Evolutionary conservation across 108 stramenopile genomes (phyloP), one percentile per base, ranked within the genome.

Genomic region (Skeletonema costatum): DNA sequence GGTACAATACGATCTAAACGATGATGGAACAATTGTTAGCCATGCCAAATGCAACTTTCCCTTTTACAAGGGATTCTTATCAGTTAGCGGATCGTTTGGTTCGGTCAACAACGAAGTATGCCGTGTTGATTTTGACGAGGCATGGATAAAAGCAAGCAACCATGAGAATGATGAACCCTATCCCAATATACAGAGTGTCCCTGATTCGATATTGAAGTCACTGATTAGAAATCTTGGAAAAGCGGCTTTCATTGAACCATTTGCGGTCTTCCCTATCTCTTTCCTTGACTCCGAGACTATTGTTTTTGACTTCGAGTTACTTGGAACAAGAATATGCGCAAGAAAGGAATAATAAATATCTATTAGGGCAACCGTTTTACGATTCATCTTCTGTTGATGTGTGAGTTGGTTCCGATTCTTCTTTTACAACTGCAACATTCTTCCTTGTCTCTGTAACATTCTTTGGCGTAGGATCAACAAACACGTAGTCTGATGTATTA

Each of bases 301-400:
- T 75, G 89, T 93, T 11, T 93, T 93, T 82, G 87, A 90, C 78
- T 93, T 93, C 56, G 86, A 91, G 68, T 64, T 90, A 13, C 66
- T 93, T 7, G 89, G 92, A 7, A 93, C 92, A 3, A 78, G 90
- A 50, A 90, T 93, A 46, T 90, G 89, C 77, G 92, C 92, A 10
- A 73, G 87, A 64, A 93, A 88, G 81, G 71, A 75, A 64, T 2
- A 58, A 38, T 78, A 73, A n/a, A 41, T 5, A 1, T 35, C 11
- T n/a, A 16, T 44, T 44, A 44, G 38, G 38, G 8, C 42, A 44
- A 16, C 42, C 42, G 13, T 2, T 44, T 8, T 44, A 2, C 16
- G 44, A n/a, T n/a, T 46, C 44, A 4, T n/a, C 16, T 46, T n/a
- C 44, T 46, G 16, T 46, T 16, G 44, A 2, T 46, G 16, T 46